Percentiles rank a stretch among this genome's conserved stretches.
phyloP scores from a whole-genome alignment of 73 alveolate species.

The Durusdinium trenchii region DNA sequence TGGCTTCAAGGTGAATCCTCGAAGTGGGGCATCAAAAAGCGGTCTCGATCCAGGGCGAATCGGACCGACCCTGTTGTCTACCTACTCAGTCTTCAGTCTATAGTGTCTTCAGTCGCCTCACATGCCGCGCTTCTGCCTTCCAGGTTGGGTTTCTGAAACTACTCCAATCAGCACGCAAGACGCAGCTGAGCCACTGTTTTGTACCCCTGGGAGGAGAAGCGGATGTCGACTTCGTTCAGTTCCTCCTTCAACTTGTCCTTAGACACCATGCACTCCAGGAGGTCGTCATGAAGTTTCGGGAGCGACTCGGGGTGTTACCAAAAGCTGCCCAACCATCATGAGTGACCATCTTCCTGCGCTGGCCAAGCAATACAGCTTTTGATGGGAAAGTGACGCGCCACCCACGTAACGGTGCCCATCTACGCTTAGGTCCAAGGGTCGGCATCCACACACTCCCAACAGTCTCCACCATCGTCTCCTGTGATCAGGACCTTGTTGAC shows the following conservation, averaged over 20 bases:
- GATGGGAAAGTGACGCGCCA: neutral
- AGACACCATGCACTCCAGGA: neutral
- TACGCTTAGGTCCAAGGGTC: neutral
- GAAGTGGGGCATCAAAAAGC: too few species aligned
- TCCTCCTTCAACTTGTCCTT: constrained; percentile 50
- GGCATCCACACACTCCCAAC: constrained; percentile 88
- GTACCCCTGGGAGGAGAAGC: constrained; percentile 67
- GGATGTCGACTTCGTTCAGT: constrained; percentile 81
- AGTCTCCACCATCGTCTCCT: constrained; percentile 83
- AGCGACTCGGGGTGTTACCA: neutral
- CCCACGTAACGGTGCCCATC: neutral
- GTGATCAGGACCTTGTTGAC: constrained; percentile 68
- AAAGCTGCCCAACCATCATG: neutral
- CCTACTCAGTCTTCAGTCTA: too few species aligned
- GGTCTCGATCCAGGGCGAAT: too few species aligned
- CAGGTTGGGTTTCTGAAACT: too few species aligned
- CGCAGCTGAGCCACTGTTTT: too few species aligned
- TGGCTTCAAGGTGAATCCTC: too few species aligned
- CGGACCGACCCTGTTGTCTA: too few species aligned
- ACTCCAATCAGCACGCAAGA: too few species aligned
- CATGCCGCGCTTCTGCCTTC: too few species aligned
- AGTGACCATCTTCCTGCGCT: neutral
- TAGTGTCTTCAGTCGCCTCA: too few species aligned
- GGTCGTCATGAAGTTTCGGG: too few species aligned
- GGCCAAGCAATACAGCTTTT: neutral